Evolutionary conservation across 768 basidiomycete species (phyloP).

Genomic region (Termitomyces sp.): DNA sequence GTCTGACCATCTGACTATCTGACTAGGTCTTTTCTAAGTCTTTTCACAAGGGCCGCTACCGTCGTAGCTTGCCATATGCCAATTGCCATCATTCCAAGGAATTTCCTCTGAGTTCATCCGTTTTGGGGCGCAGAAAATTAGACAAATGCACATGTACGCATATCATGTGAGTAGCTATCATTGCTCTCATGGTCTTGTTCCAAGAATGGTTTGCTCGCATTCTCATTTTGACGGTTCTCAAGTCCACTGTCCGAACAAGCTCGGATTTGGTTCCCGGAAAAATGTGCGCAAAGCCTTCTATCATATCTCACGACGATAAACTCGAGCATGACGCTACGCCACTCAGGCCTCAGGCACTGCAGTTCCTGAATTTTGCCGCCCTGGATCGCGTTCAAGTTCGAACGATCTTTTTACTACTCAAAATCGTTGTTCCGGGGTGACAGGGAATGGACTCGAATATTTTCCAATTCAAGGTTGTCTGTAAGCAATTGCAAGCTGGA

Average conservation of each 20-base stretch:
- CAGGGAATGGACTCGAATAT: neutral
- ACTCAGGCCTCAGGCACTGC: no score
- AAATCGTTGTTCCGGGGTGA: neutral
- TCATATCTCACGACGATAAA: neutral
- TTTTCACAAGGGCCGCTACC: no score
- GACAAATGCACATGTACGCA: neutral
- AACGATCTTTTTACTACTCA: neutral
- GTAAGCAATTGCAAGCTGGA: neutral
- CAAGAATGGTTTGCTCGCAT: neutral
- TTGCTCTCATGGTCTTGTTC: neutral
- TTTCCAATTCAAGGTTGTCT: neutral
- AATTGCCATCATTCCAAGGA: no score
- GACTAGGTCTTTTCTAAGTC: no score
- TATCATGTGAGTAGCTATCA: neutral
- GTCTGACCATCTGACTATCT: neutral
- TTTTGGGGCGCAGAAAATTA: neutral
- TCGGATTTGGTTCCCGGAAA: neutral
- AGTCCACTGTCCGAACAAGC: neutral
- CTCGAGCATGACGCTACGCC: neutral
- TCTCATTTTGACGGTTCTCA: neutral
- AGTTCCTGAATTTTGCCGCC: no score
- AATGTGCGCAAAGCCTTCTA: neutral
- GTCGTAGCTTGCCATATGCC: no score
- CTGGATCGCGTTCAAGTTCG: neutral
- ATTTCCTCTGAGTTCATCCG: no score